These are phyloP conservation scores for Prunella vulgaris DNA, from an alignment of 257 asterid genomes.

Conservation along the genomic window DNA sequence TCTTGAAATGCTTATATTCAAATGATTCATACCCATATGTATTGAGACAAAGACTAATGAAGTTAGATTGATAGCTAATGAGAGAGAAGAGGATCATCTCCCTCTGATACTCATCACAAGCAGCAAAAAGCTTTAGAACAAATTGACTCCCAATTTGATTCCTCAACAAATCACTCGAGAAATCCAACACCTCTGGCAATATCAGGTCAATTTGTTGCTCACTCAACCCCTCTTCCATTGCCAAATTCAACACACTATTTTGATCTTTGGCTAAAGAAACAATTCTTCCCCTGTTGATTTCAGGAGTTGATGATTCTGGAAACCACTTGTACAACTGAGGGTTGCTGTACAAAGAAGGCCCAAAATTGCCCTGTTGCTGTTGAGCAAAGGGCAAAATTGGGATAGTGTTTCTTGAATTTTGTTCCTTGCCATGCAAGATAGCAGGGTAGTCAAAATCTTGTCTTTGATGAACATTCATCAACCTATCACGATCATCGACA, in stretches of 20 bases:
- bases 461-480: conserved; percentile 17
- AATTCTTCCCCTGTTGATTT: conserved; percentile 38
- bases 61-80: conserved; percentile 26
- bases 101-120: conserved; percentile 64
- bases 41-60: conserved; percentile 41
- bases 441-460: conserved; percentile 5
- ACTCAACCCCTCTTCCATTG: conserved; percentile 31
- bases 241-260: conserved; percentile 30
- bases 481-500: conserved; percentile 5
- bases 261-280: conserved; percentile 33
- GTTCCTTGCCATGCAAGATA: conserved; percentile 63
- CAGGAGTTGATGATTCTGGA: conserved; percentile 22
- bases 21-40: conserved; percentile 49
- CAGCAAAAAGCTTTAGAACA: conserved; percentile 47
- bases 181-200: conserved; percentile 33
- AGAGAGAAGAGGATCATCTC: conserved; percentile 44
- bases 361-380: conserved; percentile 17
- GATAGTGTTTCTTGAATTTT: conserved; percentile 9
- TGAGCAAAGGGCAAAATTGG: conserved; percentile 22
- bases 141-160: conserved; percentile 57
- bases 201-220: conserved; percentile 38
- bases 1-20: not conserved
- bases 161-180: conserved; percentile 38
- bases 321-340: not conserved
- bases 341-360: conserved; percentile 12